phyloP scores from a whole-genome alignment of 345 rosid species.

The thale cress (Arabidopsis thaliana) region TAIR10.1 NC_003070.9:1886501-1887000 shows the following conservation, averaged over 20 bases:
- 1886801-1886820: neutral
- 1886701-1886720: conserved; percentile 10
- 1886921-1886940: conserved; percentile 44
- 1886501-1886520: conserved; percentile 46
- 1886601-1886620: conserved; percentile 16
- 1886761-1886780: conserved; percentile 8
- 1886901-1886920: conserved; percentile 22
- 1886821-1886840: conserved; percentile 20
- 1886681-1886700: neutral
- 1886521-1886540: conserved; percentile 62
- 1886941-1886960: neutral
- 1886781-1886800: conserved; percentile 20
- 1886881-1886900: conserved; percentile 33
- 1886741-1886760: neutral
- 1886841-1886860: conserved; percentile 21
- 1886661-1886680: conserved; percentile 3
- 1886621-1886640: neutral
- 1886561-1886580: conserved; percentile 23
- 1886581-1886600: conserved; percentile 10
- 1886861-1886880: conserved; percentile 16
- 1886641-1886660: neutral
- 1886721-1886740: neutral
- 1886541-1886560: conserved; percentile 50
- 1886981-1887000: conserved; percentile 31
- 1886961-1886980: neutral